phyloP scores from a whole-genome alignment of 371 early-diverging fungal species.

The Blakeslea trispora region DNA sequence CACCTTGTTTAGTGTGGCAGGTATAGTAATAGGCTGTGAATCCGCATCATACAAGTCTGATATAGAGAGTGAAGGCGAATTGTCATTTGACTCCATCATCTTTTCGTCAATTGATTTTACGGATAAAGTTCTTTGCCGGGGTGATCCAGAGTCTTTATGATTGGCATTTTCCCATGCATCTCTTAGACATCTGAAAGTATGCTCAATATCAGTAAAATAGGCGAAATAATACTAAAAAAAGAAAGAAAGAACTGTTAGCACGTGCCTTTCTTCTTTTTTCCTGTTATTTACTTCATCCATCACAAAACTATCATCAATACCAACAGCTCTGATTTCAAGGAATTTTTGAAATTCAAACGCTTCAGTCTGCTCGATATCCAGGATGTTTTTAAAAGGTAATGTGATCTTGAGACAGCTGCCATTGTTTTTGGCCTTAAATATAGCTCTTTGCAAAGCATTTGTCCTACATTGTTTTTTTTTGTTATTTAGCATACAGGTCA shows the following conservation, averaged over 20 bases:
- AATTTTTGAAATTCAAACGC: constrained; percentile 63
- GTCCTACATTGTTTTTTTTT: constrained; percentile 35
- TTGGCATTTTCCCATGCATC: constrained; percentile 24
- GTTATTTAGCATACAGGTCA: no score
- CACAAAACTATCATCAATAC: constrained; percentile 59
- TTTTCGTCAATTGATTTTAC: background rate
- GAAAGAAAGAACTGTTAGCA: background rate
- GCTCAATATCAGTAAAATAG: constrained; percentile 60
- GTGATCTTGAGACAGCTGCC: constrained; percentile 67
- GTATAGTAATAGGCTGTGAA: constrained; percentile 33
- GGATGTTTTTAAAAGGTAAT: constrained; percentile 57
- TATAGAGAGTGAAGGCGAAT: constrained; percentile 42
- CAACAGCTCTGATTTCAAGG: constrained; percentile 62
- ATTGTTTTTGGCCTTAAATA: constrained; percentile 64
- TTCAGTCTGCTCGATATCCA: constrained; percentile 61
- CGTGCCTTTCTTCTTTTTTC: background rate
- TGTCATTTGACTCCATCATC: constrained; percentile 3
- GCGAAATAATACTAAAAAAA: constrained; percentile 66
- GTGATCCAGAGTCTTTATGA: background rate
- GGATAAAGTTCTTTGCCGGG: background rate
- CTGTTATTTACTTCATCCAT: constrained; percentile 60
- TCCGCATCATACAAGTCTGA: constrained; percentile 40
- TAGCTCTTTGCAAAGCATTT: constrained; percentile 61
- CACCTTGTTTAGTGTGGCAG: constrained; percentile 2
- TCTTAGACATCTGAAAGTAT: constrained; percentile 38